phyloP scores from a whole-genome alignment of 805 yeast species.

The Saturnispora diversa region DNA sequence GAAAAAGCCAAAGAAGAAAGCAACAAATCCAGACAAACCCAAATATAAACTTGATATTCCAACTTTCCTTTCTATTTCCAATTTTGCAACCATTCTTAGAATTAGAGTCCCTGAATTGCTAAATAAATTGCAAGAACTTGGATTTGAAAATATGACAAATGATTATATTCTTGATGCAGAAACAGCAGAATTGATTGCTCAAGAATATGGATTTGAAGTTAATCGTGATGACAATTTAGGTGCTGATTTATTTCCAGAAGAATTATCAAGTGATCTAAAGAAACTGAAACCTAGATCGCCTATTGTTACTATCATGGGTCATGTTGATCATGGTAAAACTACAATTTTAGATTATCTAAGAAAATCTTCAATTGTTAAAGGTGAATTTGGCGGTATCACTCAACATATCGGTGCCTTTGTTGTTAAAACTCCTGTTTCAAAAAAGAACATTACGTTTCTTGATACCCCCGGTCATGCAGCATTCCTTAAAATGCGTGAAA shows the following conservation, averaged over 20 bases:
- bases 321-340: conserved; percentile 97
- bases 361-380: conserved; percentile 72
- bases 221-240: conserved; percentile 49
- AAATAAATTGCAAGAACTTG: conserved; percentile 52
- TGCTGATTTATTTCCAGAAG: conserved; percentile 51
- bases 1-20: conserved; percentile 10
- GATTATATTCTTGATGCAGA: conserved; percentile 80
- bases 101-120: conserved; percentile 57
- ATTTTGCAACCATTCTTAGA: conserved; percentile 63
- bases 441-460: conserved; percentile 74
- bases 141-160: conserved; percentile 63
- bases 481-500: conserved; percentile 87
- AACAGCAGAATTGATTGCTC: conserved; percentile 78
- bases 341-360: conserved; percentile 83
- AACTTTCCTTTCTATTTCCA: conserved; percentile 68
- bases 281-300: conserved; percentile 71
- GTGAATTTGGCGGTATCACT: conserved; percentile 94
- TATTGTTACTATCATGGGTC: conserved; percentile 96
- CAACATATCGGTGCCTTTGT: conserved; percentile 98
- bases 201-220: conserved; percentile 74
- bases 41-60: conserved; percentile 45
- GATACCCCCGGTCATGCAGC: conserved; percentile 99
- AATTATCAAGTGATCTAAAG: conserved; percentile 40
- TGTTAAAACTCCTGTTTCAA: conserved; percentile 66
- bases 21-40: conserved; percentile 4